Base-by-base conservation (phyloP, 2,329 filamentous ascomycete species). In the Fusarium palustre region DNA sequence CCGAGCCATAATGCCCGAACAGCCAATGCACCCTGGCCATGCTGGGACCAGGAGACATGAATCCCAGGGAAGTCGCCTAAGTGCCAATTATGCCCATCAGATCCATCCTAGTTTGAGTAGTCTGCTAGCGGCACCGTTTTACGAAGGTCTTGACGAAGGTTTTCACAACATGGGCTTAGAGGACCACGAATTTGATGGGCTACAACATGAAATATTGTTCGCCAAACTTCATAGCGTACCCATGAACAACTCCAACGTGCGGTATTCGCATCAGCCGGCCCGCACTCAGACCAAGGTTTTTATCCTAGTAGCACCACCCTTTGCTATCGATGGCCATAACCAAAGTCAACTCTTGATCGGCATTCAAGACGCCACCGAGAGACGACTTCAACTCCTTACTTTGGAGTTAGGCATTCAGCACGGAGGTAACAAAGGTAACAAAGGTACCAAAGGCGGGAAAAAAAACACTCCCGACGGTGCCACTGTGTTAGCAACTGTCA, bases 1-100 rank as follows among this genome's bases (percentile, higher is more conserved):
- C 71, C 87, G 92, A 73, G 86, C 90, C 2, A 87, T 90, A n/a
- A 97, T 97, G 76, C 87, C 90, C 30, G 94, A 97, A 49, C 87
- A 86, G 77, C 79, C 77, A 69, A 84, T 78, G 4, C 75, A 80
- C 11, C 73, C 81, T 11, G 79, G 77, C 13, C 78, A 81, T 54
- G 76, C 77, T 0, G 83, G 84, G 43, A 79, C 85, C 16, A 88
- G 91, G 69, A 87, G 91, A 63, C 86, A 88, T 9, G 90, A 96
- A 55, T 97, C 94, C 3, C 87, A 96, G 54, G 81, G 83, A 22
- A 81, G 80, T 73, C 80, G 79, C 10, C 75, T 80, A 25, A 81
- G 80, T 38, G 77, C 81, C n/a, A 80, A 76, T 56, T 81, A 81
- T 57, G 81, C 77, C 55, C 83, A 85, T 42, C 81, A 81, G 49